Base-by-base conservation (phyloP, 768 basidiomycete genomes). In the Xerocomus brunneocitrinus region DNA sequence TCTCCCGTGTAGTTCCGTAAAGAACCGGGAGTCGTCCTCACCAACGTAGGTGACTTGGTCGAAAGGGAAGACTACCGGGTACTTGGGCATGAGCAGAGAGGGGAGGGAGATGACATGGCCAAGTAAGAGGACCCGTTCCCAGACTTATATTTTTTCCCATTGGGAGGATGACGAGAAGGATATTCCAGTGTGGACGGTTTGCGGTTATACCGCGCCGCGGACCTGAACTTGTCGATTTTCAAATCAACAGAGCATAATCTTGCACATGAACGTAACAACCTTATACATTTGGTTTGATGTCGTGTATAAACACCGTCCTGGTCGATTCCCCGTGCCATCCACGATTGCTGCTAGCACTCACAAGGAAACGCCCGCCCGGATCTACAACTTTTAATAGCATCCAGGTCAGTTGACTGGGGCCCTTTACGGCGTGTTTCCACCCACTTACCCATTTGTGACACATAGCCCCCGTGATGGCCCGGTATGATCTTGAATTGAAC, bases 241-340 rank as follows among this genome's bases (percentile, higher is more conserved):
- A 69, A 69, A 69, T 69, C 40, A 27, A 5, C 14, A 57, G 56
- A 69, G 62, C 57, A 52, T 66, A 71, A 67, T 60, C 62, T 63
- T 57, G 54, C 53, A 39, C 52, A 46, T 53, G 53, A 53, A 40
- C 45, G 67, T 69, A 69, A 71, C 43, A 61, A 70, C 60, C 49
- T 71, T 63, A 71, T 65, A 56, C 53, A 60, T 63, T 68, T 59
- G 66, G 49, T 50, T 84, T 91, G 67, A 97, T 83, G 65, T 95
- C 91, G 69, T 95, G 92, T 38, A 97, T 84, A 66, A 95, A 85
- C 10, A 97, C 87, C 13, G 91, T 94, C 59, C 81, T 79, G 8
- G 94, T 95, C 32, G 88, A 88, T 58, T 94, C 91, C 30, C 93
- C 94, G 62, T 89, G 85, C 91, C 92, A 95, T 53, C 93, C 95